These are phyloP conservation scores for Colletotrichum abscissum DNA, from an alignment of 2,329 filamentous ascomycete species.

Conservation along the genomic window DNA sequence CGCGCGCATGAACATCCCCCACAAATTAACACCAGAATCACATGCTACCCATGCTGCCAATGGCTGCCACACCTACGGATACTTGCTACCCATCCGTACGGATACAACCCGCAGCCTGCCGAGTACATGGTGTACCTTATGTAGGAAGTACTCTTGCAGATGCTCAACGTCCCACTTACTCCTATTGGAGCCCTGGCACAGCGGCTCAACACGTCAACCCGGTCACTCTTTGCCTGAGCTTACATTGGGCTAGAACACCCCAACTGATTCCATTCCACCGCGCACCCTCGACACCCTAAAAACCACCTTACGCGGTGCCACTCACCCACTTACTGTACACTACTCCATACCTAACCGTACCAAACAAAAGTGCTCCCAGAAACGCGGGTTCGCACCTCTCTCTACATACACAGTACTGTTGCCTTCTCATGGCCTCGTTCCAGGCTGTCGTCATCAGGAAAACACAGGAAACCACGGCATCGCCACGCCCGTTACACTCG, in stretches of 20 bases:
- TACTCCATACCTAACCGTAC: not conserved
- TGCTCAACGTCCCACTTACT: conserved; percentile 27
- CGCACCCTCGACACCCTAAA: not conserved
- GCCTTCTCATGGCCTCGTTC: not conserved
- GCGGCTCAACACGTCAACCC: conserved; percentile 35
- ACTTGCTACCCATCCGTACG: too few relatives aligned
- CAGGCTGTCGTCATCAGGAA: not conserved
- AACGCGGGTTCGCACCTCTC: not conserved
- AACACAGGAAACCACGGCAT: not conserved
- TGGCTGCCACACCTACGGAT: not conserved
- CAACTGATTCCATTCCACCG: conserved; percentile 1
- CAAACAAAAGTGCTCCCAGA: not conserved
- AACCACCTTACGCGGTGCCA: not conserved
- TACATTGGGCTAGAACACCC: conserved; percentile 1
- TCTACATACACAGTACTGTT: not conserved
- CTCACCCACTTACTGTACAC: not conserved
- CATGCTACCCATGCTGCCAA: conserved; percentile 21
- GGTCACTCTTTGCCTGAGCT: not conserved
- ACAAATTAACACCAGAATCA: conserved; percentile 29
- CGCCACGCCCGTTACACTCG: not conserved
- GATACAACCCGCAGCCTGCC: too few relatives aligned
- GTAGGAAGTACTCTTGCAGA: not conserved
- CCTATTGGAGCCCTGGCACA: conserved; percentile 30
- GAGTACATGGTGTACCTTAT: not conserved
- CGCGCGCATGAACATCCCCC: conserved; percentile 33